phyloP scores from a whole-genome alignment of 768 basidiomycete genomes.

The Kwoniella dejecticola region DNA sequence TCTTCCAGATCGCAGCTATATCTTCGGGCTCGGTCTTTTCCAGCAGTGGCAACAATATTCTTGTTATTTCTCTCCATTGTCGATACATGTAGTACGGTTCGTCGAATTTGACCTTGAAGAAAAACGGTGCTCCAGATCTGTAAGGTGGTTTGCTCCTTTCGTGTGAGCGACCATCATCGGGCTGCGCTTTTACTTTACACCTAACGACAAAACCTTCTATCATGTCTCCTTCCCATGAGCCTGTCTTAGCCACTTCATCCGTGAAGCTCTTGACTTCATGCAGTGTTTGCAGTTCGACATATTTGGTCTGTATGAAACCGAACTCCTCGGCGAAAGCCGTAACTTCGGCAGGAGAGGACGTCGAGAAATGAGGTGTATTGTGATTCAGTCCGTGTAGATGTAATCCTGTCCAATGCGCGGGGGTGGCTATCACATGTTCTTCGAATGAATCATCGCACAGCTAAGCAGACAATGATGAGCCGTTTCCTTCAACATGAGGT shows the following conservation, averaged over 20 bases:
- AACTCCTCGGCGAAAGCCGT: conserved; percentile 81
- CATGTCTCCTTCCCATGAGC: conserved; percentile 77
- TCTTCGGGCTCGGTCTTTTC: conserved; percentile 23
- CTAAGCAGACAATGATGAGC: conserved; percentile 57
- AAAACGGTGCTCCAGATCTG: conserved; percentile 77
- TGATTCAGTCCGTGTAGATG: conserved; percentile 90
- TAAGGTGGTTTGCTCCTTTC: conserved; percentile 64
- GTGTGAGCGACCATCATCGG: background rate
- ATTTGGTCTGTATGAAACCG: conserved; percentile 83
- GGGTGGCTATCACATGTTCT: conserved; percentile 87
- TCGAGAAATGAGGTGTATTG: conserved; percentile 67
- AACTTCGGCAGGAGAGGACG: conserved; percentile 68
- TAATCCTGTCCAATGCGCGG: conserved; percentile 79
- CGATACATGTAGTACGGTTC: conserved; percentile 99
- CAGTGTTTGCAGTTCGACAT: conserved; percentile 64
- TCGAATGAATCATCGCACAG: conserved; percentile 97
- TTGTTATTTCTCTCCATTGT: conserved; percentile 94
- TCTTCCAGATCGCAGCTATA: conserved; percentile 36
- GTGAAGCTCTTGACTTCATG: conserved; percentile 74
- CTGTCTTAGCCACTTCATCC: conserved; percentile 65
- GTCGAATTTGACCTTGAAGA: conserved; percentile 99
- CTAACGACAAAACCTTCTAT: conserved; percentile 96
- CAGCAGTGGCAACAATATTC: conserved; percentile 62
- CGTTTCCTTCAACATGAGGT: background rate
- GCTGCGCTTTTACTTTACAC: conserved; percentile 63